Evolutionary conservation across 2,329 filamentous ascomycete genomes (phyloP), one percentile per base, ranked within the genome.

Genomic region (Pezicula carpinea): DNA sequence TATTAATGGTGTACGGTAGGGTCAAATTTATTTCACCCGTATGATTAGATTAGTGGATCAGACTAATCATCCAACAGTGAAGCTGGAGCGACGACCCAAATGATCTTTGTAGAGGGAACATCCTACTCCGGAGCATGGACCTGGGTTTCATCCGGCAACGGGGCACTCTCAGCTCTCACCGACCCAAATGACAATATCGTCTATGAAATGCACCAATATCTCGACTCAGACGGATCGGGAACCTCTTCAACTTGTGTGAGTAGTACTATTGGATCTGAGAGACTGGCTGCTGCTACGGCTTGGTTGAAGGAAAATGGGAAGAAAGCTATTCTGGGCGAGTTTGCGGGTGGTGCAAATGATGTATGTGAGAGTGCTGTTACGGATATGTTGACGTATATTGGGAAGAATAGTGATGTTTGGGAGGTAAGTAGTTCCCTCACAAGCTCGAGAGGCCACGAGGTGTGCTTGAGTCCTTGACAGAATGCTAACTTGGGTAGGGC

Each of bases 151-250:
- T 64, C 64, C 15, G 70, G 70, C 43, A 74, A 74, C 53, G 67
- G 66, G 2, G 64, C 61, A 39, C 66, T 80, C 53, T 67, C 70
- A 46, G 63, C 54, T 15, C 65, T 79, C 33, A 74, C 69, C 4
- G 75, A 80, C 51, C 66, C 75, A 0, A 48, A 65, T 40, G 64
- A 77, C 62, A 75, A 74, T 55, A 67, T 79, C 49, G 64, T 79
- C 56, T 79, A 75, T 61, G 73, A 79, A 55, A 79, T 79, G 76
- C 76, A 80, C 60, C 76, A 79, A 62, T 80, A 79, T 54, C 74
- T 79, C 39, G 76, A 80, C 60, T 64, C 61, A 0, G 75, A 79
- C 49, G 69, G 73, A 42, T 73, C 69, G 3, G 76, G 76, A 7
- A 77, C 74, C 1, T 64, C 62, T 10, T 64, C 63, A 4, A 63